Evolutionary conservation across 2,329 filamentous ascomycete genomes (phyloP), one percentile per base, ranked within the genome.

Genomic region (Zymoseptoria passerinii): DNA sequence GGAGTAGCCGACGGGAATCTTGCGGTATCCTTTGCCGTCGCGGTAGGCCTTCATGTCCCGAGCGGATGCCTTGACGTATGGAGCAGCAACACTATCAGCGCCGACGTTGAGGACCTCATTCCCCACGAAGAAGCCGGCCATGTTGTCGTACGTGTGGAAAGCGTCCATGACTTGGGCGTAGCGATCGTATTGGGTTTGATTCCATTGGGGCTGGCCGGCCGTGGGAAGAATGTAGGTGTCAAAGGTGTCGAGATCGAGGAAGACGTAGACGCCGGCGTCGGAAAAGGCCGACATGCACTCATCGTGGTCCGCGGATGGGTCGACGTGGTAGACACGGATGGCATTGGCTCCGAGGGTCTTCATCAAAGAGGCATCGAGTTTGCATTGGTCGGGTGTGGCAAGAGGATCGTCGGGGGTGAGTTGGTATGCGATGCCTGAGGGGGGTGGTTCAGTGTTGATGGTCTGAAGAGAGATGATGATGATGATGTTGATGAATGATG

Each of bases 321-420:
- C 86, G 61, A 96, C 89, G 70, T 95, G 90, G 74, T 96, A 96
- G 59, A 94, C 88, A 58, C 91, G 89, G 68, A 95, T 90, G 28
- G 87, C 81, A 72, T 95, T 95, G 71, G 88, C 83, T 62, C 89
- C 90, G 56, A 96, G 78, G 18, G 85, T 83, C 72, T 89, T 81
- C 88, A 95, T 95, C 69, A 92, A 79, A 16, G 77, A 72, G 49
- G 86, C 86, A 76, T 96, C 91, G 65, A 84, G 83, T 66, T 80
- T 73, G 77, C 90, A 95, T 77, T 95, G 91, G 52, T 82, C 82
- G 48, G 82, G 81, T 71, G 94, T 82, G 65, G 89, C 76, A 62
- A 95, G 82, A 53, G 90, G 91, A 70, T 96, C 91, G 54, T 86
- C 79, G 48, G 80, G 76, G n/a, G 78, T 76, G 48, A 85, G 72